phyloP scores from a whole-genome alignment of 225 moss, liverwort and hornwort genomes.

The Polytrichum commune region DNA sequence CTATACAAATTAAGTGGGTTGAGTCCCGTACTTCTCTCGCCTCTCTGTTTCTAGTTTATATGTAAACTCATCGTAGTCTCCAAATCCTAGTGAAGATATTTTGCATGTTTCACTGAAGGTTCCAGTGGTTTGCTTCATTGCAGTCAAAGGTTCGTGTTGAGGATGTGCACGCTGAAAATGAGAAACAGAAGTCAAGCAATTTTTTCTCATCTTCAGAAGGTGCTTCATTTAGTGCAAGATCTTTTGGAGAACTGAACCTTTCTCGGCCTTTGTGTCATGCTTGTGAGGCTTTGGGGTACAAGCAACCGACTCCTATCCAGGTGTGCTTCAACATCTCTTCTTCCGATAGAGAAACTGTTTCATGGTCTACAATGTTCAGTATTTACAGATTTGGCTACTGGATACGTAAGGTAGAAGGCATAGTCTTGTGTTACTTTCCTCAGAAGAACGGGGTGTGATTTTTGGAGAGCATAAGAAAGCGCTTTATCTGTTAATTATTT shows the following conservation, averaged over 20 bases:
- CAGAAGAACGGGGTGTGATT: no score
- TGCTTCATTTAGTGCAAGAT: constrained; percentile 81
- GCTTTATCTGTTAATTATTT: no score
- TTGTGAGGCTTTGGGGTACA: constrained; percentile 82
- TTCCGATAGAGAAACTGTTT: no score
- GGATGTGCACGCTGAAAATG: constrained; percentile 31
- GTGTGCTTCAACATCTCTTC: constrained; percentile 23
- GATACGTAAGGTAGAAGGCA: no score
- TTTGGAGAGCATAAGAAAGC: no score
- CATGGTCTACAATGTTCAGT: no score
- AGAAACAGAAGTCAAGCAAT: constrained; percentile 28
- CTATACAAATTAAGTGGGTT: neutral
- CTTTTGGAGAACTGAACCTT: constrained; percentile 85
- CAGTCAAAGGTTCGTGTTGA: constrained; percentile 52
- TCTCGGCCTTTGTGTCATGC: constrained; percentile 91
- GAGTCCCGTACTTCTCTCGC: neutral
- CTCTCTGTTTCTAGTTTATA: neutral
- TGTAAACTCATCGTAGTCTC: neutral
- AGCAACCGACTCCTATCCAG: constrained; percentile 96
- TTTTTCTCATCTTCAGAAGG: constrained; percentile 89
- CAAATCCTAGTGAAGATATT: neutral
- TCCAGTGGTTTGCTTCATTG: neutral
- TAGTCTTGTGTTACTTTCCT: no score
- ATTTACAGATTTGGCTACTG: no score
- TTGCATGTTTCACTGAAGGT: neutral